Evolutionary conservation across 768 basidiomycete species (phyloP).

Genomic region (Naganishia onofrii): DNA sequence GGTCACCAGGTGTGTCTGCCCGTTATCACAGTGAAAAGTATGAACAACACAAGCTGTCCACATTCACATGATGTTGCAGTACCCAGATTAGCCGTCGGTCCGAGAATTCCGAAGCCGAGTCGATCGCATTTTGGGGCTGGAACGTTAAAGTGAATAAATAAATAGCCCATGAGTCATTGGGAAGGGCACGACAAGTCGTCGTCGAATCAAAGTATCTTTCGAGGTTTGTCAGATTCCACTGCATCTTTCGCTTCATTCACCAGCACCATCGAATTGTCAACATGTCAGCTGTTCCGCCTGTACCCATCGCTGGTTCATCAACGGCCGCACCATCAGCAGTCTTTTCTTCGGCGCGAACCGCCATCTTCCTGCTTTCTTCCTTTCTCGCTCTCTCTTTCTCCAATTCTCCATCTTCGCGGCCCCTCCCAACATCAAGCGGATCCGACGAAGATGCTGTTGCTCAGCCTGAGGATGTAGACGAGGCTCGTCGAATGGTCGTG

Average conservation of each 20-base stretch:
- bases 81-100: not conserved
- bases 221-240: not conserved
- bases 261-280: not conserved
- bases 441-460: not conserved
- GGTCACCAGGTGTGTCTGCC: too few relatives aligned
- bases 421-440: not conserved
- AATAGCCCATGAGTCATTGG: not conserved
- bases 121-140: constrained; percentile 1
- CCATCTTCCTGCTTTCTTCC: constrained; percentile 10
- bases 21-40: too few relatives aligned
- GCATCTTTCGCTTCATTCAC: too few relatives aligned
- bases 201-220: not conserved
- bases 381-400: constrained; percentile 21
- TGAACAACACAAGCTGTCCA: not conserved
- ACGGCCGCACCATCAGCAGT: not conserved
- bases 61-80: too few relatives aligned
- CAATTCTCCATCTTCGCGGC: not conserved
- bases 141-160: not conserved
- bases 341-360: constrained; percentile 12
- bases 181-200: not conserved
- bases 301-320: not conserved
- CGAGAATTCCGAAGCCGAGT: not conserved
- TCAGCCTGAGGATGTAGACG: constrained; percentile 10
- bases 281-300: constrained; percentile 18
- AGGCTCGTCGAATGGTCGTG: constrained; percentile 10